Evolutionary conservation across 1,284 basidiomycete species (phyloP).

Genomic region (Dichomitus squalens): DNA sequence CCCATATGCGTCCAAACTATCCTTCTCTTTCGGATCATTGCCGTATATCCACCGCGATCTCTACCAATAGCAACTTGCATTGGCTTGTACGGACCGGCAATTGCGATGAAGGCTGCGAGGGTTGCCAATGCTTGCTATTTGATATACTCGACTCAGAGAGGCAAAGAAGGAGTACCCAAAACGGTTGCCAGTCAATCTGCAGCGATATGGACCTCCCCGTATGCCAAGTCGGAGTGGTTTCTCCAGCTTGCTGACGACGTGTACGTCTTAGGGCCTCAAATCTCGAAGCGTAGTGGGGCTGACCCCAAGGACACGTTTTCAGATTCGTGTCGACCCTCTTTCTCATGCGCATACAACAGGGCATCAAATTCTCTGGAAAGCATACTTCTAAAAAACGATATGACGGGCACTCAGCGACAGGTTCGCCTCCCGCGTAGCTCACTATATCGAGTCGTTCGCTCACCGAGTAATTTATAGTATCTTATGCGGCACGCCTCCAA

Average conservation of each 20-base stretch:
- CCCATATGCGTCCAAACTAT: slow-evolving; percentile 26
- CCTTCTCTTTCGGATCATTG: slow-evolving; percentile 28
- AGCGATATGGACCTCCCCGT: neutral
- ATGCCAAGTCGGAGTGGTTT: slow-evolving; percentile 29
- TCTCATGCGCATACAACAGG: neutral
- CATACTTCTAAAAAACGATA: neutral
- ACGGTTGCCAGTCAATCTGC: neutral
- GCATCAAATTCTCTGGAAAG: neutral
- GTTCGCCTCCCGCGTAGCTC: slow-evolving; percentile 4
- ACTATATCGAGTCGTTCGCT: too few relatives aligned
- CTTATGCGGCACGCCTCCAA: slow-evolving; percentile 2
- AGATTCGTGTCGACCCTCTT: slow-evolving; percentile 1
- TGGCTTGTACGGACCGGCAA: slow-evolving; percentile 3
- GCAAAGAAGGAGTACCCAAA: neutral
- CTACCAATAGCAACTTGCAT: neutral
- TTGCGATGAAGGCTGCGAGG: neutral
- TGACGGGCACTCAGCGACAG: neutral
- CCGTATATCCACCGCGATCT: slow-evolving; percentile 23
- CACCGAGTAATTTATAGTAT: slow-evolving; percentile 8
- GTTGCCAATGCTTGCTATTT: neutral
- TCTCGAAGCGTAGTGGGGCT: too few relatives aligned
- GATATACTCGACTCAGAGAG: neutral
- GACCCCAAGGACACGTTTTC: too few relatives aligned
- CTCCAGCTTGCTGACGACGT: slow-evolving; percentile 32
- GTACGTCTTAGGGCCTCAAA: too few relatives aligned